phyloP scores from a whole-genome alignment of 208 protist genomes.

The Herpetomonas tarakana region DNA sequence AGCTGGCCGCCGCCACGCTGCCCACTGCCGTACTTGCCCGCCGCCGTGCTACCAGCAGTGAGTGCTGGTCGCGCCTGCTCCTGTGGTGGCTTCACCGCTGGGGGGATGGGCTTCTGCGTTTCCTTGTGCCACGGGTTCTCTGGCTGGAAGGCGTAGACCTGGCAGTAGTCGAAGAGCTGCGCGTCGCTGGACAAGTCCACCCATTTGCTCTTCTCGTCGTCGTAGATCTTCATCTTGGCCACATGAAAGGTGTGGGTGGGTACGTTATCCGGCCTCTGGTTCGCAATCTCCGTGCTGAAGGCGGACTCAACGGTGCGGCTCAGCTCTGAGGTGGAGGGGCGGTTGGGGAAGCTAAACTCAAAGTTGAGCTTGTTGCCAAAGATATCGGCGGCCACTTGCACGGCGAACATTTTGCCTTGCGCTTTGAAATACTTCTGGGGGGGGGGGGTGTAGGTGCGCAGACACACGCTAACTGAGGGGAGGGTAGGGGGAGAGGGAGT shows the following conservation, averaged over 20 bases:
- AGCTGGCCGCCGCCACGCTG: conserved; percentile 7
- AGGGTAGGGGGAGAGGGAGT: too few relatives aligned
- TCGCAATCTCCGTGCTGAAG: conserved; percentile 78
- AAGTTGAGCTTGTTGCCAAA: conserved; percentile 91
- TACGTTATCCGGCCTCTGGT: conserved; percentile 61
- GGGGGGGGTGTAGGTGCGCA: not conserved
- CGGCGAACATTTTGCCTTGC: conserved; percentile 57
- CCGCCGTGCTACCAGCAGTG: conserved; percentile 15
- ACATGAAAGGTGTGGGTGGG: conserved; percentile 82
- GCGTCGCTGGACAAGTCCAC: conserved; percentile 74
- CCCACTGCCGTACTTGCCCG: conserved; percentile 7
- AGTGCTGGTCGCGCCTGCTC: conserved; percentile 14
- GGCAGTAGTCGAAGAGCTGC: conserved; percentile 80
- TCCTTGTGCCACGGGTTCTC: conserved; percentile 92
- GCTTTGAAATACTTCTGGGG: not conserved
- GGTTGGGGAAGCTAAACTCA: conserved; percentile 77
- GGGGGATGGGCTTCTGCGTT: conserved; percentile 83
- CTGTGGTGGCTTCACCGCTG: conserved; percentile 66
- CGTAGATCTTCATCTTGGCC: conserved; percentile 86
- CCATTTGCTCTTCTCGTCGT: conserved; percentile 88
- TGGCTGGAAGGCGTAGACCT: conserved; percentile 90
- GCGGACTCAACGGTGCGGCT: conserved; percentile 48
- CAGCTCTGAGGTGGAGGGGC: conserved; percentile 69
- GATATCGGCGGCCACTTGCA: conserved; percentile 87
- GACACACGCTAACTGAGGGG: too few relatives aligned